phyloP scores from a whole-genome alignment of 2,329 filamentous ascomycete species.

The Sphaceloma murrayae region DNA sequence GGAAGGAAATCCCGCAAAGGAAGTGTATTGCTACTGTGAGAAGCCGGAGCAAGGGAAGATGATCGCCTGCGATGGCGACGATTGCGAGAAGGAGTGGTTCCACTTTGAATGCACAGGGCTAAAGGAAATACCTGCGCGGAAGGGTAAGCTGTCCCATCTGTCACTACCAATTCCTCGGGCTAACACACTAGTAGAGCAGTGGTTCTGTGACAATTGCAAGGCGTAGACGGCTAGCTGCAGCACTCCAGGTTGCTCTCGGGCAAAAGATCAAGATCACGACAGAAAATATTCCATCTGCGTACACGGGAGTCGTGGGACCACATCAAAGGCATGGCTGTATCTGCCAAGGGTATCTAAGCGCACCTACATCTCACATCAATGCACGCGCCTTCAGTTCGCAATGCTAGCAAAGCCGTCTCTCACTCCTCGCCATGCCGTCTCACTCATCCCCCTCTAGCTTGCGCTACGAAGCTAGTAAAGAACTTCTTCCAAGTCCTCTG shows the following conservation, averaged over 20 bases:
- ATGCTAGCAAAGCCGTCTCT: too few relatives aligned
- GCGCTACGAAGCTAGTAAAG: constrained; percentile 36
- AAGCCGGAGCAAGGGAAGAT: background rate
- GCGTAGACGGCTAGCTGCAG: too few relatives aligned
- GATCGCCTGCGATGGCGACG: constrained; percentile 7
- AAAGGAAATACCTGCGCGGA: background rate
- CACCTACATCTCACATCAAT: too few relatives aligned
- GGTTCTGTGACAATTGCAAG: constrained; percentile 12
- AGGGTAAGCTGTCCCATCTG: background rate
- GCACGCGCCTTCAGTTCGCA: too few relatives aligned
- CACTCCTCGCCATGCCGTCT: too few relatives aligned
- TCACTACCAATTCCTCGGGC: background rate
- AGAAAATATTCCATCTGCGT: too few relatives aligned
- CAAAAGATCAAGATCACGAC: too few relatives aligned
- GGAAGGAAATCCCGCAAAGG: background rate
- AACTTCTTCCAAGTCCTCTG: constrained; percentile 38
- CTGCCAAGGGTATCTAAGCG: too few relatives aligned
- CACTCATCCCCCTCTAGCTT: constrained; percentile 22
- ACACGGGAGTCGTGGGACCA: too few relatives aligned
- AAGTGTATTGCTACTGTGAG: constrained; percentile 9
- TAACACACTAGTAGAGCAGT: background rate
- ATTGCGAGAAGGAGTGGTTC: constrained; percentile 7
- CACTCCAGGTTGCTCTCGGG: too few relatives aligned
- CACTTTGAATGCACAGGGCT: constrained; percentile 10
- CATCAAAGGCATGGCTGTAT: too few relatives aligned